Evolutionary conservation across 768 basidiomycete species (phyloP).

Genomic region (Phaeolepiota aurea): DNA sequence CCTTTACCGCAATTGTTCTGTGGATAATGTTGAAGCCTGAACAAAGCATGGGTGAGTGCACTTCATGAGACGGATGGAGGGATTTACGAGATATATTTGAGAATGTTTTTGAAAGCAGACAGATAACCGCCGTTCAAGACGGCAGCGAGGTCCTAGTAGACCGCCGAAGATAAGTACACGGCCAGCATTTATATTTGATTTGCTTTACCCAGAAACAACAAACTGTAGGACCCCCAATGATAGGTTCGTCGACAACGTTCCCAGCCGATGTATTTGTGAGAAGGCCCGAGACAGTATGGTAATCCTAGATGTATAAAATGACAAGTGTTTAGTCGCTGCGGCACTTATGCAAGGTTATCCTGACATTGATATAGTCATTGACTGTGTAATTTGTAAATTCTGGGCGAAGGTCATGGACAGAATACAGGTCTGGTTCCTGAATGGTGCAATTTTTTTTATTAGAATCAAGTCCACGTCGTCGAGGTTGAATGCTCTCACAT

Average conservation of each 20-base stretch:
- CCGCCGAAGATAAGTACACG: not conserved
- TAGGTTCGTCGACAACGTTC: constrained; percentile 25
- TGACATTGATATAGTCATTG: constrained; percentile 34
- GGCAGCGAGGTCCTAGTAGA: constrained; percentile 29
- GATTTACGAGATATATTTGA: constrained; percentile 45
- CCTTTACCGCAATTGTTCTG: constrained; percentile 35
- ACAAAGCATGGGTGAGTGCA: not conserved
- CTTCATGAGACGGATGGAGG: too few relatives aligned
- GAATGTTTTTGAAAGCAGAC: constrained; percentile 20
- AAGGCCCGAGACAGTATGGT: constrained; percentile 27
- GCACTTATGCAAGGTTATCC: constrained; percentile 7
- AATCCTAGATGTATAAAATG: constrained; percentile 1
- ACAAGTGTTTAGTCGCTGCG: too few relatives aligned
- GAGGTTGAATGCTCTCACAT: constrained; percentile 24
- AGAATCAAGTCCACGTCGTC: constrained; percentile 4
- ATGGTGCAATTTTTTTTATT: not conserved
- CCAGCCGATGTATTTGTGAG: constrained; percentile 28
- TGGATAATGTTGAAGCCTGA: constrained; percentile 44
- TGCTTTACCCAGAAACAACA: constrained; percentile 42
- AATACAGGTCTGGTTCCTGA: constrained; percentile 57
- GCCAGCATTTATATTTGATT: not conserved
- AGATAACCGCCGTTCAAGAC: constrained; percentile 34
- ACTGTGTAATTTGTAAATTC: constrained; percentile 37
- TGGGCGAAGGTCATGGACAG: constrained; percentile 29
- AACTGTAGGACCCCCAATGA: constrained; percentile 40